Evolutionary conservation across 257 asterid genomes (phyloP).

Genomic region (Knoxia roxburghii): DNA sequence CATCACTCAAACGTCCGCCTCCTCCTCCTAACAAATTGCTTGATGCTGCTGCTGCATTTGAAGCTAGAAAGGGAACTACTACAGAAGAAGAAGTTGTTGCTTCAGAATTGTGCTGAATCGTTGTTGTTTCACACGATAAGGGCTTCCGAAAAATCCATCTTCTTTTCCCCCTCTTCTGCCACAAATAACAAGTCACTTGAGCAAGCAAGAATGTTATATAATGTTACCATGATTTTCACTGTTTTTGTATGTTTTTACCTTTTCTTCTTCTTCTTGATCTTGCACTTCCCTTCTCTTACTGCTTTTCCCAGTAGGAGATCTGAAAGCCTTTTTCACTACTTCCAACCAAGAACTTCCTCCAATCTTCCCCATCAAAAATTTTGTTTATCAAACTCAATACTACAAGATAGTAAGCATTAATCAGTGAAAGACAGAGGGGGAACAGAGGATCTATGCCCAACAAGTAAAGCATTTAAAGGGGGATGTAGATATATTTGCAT

Average conservation of each 20-base stretch:
- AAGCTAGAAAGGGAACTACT: no score
- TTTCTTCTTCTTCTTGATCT: slow-evolving; percentile 47
- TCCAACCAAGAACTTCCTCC: slow-evolving; percentile 62
- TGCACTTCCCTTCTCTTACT: slow-evolving; percentile 35
- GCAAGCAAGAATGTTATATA: no score
- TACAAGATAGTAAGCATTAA: no score
- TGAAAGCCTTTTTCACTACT: slow-evolving; percentile 65
- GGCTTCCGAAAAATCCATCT: slow-evolving; percentile 66
- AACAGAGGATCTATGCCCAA: no score
- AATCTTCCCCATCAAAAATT: slow-evolving; percentile 50
- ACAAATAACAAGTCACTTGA: background rate
- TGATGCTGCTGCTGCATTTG: background rate
- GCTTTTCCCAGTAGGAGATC: slow-evolving; percentile 48
- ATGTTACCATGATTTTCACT: no score
- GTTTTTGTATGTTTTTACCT: slow-evolving; percentile 26
- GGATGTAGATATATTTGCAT: no score
- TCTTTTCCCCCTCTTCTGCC: slow-evolving; percentile 59
- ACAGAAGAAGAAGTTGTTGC: background rate
- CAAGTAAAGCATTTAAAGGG: no score
- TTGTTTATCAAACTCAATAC: background rate
- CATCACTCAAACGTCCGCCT: slow-evolving; percentile 19
- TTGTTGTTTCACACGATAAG: slow-evolving; percentile 46
- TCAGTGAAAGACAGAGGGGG: background rate
- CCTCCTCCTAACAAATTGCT: slow-evolving; percentile 9
- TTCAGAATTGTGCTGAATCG: slow-evolving; percentile 49